These are phyloP conservation scores for Taphrina pruni DNA, from an alignment of 1,139 yeast genomes.

Conservation along the genomic window DNA sequence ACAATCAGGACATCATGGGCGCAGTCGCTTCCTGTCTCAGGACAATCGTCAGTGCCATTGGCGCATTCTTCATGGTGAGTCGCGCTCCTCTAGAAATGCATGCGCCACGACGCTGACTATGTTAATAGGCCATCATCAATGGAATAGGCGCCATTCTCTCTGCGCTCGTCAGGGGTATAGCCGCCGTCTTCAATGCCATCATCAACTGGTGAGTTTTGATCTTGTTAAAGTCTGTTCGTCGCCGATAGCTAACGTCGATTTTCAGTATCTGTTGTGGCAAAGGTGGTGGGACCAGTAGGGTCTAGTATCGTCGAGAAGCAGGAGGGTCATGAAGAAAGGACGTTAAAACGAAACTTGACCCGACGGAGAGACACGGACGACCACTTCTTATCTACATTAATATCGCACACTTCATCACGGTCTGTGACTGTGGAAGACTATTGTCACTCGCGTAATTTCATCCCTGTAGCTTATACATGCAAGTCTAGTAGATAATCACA, in stretches of 20 bases:
- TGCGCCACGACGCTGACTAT: neutral
- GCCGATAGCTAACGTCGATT: no score
- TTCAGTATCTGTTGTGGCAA: slow-evolving; percentile 25
- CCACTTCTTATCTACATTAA: no score
- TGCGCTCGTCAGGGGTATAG: slow-evolving; percentile 39
- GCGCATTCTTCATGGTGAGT: slow-evolving; percentile 34
- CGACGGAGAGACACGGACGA: no score
- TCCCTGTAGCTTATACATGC: no score
- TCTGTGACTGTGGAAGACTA: neutral
- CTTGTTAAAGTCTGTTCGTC: neutral
- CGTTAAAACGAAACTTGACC: slow-evolving; percentile 2
- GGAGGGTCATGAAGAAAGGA: neutral
- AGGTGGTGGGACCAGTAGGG: slow-evolving; percentile 18
- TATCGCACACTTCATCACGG: neutral
- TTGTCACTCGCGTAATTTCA: neutral
- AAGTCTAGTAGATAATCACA: no score
- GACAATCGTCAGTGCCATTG: slow-evolving; percentile 39
- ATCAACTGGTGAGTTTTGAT: slow-evolving; percentile 24
- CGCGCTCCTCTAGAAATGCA: neutral
- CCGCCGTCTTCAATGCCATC: slow-evolving; percentile 35
- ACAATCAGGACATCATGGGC: slow-evolving; percentile 28
- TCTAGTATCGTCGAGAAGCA: slow-evolving; percentile 10
- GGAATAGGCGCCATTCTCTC: slow-evolving; percentile 35
- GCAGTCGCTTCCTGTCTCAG: slow-evolving; percentile 39
- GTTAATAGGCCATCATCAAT: slow-evolving; percentile 35